A percentile compares a stretch with the other conserved stretches of the same genome.
phyloP scores from a whole-genome alignment of 352 stramenopile species.

The Hyaloperonospora arabidopsidis region DNA sequence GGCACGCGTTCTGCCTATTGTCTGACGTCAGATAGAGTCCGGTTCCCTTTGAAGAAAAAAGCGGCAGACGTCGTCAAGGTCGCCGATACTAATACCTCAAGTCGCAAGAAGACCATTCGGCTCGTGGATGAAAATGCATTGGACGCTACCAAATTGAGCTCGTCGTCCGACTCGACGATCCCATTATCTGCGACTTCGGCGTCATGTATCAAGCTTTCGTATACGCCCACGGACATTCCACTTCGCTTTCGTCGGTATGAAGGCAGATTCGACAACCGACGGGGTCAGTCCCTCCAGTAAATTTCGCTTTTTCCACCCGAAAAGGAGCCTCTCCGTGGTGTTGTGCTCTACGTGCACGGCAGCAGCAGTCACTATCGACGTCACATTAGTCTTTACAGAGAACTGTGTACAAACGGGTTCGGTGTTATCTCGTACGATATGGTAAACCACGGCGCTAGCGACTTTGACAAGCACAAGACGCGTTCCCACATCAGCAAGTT shows the following conservation, averaged over 20 bases:
- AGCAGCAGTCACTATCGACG: slow-evolving; percentile 45
- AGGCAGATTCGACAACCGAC: slow-evolving; percentile 35
- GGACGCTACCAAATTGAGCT: slow-evolving; percentile 12
- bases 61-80: too few species aligned
- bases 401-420: slow-evolving; percentile 34
- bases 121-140: neutral
- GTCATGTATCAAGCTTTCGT: slow-evolving; percentile 4
- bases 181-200: slow-evolving; percentile 8
- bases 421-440: slow-evolving; percentile 50
- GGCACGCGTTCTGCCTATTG: too few species aligned
- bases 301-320: slow-evolving; percentile 35
- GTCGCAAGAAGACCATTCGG: too few species aligned
- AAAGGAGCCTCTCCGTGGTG: slow-evolving; percentile 25
- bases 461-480: slow-evolving; percentile 25
- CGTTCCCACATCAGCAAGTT: slow-evolving; percentile 29
- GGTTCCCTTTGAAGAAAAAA: too few species aligned
- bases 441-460: slow-evolving; percentile 40
- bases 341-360: slow-evolving; percentile 49
- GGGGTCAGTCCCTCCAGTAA: slow-evolving; percentile 40
- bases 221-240: slow-evolving; percentile 10
- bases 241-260: slow-evolving; percentile 22
- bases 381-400: slow-evolving; percentile 39
- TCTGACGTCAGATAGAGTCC: too few species aligned
- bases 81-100: too few species aligned
- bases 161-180: slow-evolving; percentile 2